Base-by-base conservation (phyloP, 768 basidiomycete genomes). In the Psilocybe cyanescens region DNA sequence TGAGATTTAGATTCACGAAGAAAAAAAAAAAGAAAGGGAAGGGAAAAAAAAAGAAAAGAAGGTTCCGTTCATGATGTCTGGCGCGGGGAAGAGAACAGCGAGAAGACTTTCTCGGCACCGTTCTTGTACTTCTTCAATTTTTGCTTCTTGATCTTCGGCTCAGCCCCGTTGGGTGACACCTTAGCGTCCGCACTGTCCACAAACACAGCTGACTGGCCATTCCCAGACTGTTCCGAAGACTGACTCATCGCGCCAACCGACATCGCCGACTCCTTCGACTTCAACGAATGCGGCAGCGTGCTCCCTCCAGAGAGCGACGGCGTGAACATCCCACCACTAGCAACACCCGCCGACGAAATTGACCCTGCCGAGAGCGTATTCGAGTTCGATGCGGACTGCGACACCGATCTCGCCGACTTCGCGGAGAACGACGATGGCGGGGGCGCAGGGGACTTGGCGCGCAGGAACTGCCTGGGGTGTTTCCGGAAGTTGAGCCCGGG, bases 91-190 rank as follows among this genome's bases (percentile, higher is more conserved):
- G 89, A 88, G 74, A 94, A 94, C 64, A 94, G 78, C 33, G 91
- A 91, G 60, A 94, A 81, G 58, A 94, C 83, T 65, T 94, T 94
- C 79, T 93, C 92, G 2, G 92, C 91, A 63, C 88, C 90, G 70
- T 92, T 88, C 77, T 93, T 94, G 79, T 92, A 91, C 77, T 88
- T 92, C 81, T 89, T 91, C 74, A 92, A 73, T 75, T 90, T 93
- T 79, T 85, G 91, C 69, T 74, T 86, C 84, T 83, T 88, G 62
- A 78, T 78, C 71, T 85, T 88, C 68, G 87, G 83, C n/a, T 81
- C 78, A 52, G 62, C 55, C 39, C 69, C 69, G 62, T 63, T 62
- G 47, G 63, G 63, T n/a, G 68, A 65, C 7, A 62, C 65, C 46
- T 61, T 58, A 0, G 66, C 66, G 47, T 74, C 74, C 29, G 70